Evolutionary conservation across 352 stramenopile genomes (phyloP).

Genomic region (Pythium monospermum): DNA sequence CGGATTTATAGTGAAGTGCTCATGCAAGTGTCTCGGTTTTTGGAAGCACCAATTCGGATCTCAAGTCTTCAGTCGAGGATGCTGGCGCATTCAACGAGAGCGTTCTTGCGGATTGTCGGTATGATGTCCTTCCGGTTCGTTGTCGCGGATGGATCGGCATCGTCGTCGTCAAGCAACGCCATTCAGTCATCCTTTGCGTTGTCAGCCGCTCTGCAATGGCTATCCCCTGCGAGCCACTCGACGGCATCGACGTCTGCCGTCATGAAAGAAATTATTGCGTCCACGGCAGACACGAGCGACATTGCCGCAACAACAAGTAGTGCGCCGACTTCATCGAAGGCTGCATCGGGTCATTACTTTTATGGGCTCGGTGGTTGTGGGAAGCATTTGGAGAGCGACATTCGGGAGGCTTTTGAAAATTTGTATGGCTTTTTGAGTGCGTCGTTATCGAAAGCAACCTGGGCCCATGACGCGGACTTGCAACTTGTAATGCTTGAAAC

Average conservation of each 20-base stretch:
- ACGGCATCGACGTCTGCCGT: slow-evolving; percentile 11
- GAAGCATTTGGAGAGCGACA: slow-evolving; percentile 68
- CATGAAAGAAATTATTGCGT: background rate
- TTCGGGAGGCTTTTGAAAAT: slow-evolving; percentile 80
- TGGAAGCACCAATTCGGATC: slow-evolving; percentile 71
- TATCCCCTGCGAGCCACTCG: slow-evolving; percentile 35
- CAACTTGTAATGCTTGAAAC: slow-evolving; percentile 79
- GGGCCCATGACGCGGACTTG: slow-evolving; percentile 71
- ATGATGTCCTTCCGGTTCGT: slow-evolving; percentile 76
- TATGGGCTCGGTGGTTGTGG: slow-evolving; percentile 75
- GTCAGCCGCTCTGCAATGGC: slow-evolving; percentile 66
- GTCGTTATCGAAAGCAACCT: slow-evolving; percentile 77
- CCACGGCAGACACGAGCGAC: slow-evolving; percentile 12
- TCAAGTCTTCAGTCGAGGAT: slow-evolving; percentile 70
- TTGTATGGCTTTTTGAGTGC: slow-evolving; percentile 76
- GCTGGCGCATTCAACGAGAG: slow-evolving; percentile 63
- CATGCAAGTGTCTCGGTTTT: slow-evolving; percentile 77
- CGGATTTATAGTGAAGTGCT: slow-evolving; percentile 82
- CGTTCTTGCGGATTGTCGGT: slow-evolving; percentile 74
- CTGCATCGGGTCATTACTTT: slow-evolving; percentile 66
- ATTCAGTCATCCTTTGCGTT: slow-evolving; percentile 74
- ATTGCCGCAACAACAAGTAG: no score
- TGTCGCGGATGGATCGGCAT: slow-evolving; percentile 46
- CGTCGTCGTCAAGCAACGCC: slow-evolving; percentile 29
- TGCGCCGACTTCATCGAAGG: background rate